These are phyloP conservation scores for Magnaporthiopsis rhizophila DNA, from an alignment of 2,329 filamentous ascomycete species.

Conservation along the genomic window DNA sequence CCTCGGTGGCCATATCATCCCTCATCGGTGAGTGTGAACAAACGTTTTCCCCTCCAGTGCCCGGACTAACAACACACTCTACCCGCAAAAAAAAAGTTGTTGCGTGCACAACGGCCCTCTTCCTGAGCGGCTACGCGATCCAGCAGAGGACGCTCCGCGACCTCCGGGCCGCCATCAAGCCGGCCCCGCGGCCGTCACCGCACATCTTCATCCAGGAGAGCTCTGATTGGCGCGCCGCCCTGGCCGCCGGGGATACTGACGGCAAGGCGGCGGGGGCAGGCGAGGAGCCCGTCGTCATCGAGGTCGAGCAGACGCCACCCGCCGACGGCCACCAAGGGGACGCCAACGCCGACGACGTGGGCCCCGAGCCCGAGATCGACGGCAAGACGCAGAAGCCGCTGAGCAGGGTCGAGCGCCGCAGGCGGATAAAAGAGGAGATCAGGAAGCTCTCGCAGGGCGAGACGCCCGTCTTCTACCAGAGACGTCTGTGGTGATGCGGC, in stretches of 20 bases:
- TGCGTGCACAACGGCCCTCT: slow-evolving; percentile 72
- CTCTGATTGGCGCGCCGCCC: background rate
- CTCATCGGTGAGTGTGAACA: slow-evolving; percentile 45
- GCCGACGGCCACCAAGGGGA: background rate
- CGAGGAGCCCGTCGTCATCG: slow-evolving; percentile 1
- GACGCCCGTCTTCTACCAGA: slow-evolving; percentile 42
- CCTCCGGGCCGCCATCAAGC: slow-evolving; percentile 62
- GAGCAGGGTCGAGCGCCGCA: slow-evolving; percentile 44
- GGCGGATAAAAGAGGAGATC: slow-evolving; percentile 30
- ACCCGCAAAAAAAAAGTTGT: slow-evolving; percentile 42
- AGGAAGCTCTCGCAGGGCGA: slow-evolving; percentile 12
- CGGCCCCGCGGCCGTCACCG: slow-evolving; percentile 39
- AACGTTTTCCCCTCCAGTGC: no score
- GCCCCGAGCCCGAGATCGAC: slow-evolving; percentile 29
- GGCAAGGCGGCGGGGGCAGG: background rate
- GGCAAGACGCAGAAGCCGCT: slow-evolving; percentile 37
- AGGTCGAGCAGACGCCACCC: slow-evolving; percentile 5
- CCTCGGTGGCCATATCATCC: slow-evolving; percentile 59
- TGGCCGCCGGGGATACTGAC: slow-evolving; percentile 6
- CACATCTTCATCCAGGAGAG: slow-evolving; percentile 33
- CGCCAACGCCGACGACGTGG: slow-evolving; percentile 6
- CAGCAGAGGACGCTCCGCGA: slow-evolving; percentile 79
- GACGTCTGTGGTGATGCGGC: slow-evolving; percentile 39
- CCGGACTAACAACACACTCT: background rate
- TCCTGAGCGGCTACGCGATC: slow-evolving; percentile 78